A percentile compares a stretch with the other conserved stretches of the same genome.
These are phyloP conservation scores for Adansonia gregorii DNA, from an alignment of 441 rosid species.

Conservation along the genomic window DNA sequence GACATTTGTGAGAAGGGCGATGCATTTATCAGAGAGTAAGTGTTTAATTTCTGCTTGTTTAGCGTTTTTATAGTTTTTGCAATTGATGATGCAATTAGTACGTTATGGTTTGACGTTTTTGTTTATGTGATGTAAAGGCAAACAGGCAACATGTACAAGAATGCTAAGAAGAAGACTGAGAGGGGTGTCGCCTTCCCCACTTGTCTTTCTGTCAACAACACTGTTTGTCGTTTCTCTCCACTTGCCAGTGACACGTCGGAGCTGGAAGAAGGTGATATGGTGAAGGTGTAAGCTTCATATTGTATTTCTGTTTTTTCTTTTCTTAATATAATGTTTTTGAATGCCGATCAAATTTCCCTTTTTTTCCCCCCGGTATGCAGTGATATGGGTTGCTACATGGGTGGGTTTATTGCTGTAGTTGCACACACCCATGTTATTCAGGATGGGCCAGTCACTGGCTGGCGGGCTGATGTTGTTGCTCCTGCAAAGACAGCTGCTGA, in stretches of 20 bases:
- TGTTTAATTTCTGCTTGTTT: not conserved
- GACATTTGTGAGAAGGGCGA: slow-evolving; percentile 93
- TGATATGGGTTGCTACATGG: slow-evolving; percentile 96
- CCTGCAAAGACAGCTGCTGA: slow-evolving; percentile 96
- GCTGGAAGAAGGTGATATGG: slow-evolving; percentile 83
- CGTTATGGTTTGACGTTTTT: not conserved
- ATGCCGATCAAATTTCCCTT: not conserved
- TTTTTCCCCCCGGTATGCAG: slow-evolving; percentile 36
- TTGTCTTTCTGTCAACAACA: slow-evolving; percentile 89
- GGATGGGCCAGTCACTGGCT: slow-evolving; percentile 66
- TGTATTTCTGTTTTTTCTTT: not conserved
- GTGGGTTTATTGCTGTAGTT: slow-evolving; percentile 94
- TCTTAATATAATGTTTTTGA: not conserved
- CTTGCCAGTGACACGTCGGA: slow-evolving; percentile 74
- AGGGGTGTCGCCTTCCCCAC: slow-evolving; percentile 94
- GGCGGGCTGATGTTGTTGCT: slow-evolving; percentile 87
- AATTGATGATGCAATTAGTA: not conserved
- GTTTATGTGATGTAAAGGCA: slow-evolving; percentile 47
- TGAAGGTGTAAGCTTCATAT: slow-evolving; percentile 69
- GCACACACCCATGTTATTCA: slow-evolving; percentile 87
- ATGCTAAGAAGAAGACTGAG: slow-evolving; percentile 85
- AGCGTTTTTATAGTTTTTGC: not conserved
- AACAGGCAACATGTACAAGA: slow-evolving; percentile 90
- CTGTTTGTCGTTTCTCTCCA: slow-evolving; percentile 85
- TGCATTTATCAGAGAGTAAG: slow-evolving; percentile 83